Base-by-base conservation (phyloP, 805 yeast genomes). In the Tetrapisispora taiwanensis region DNA sequence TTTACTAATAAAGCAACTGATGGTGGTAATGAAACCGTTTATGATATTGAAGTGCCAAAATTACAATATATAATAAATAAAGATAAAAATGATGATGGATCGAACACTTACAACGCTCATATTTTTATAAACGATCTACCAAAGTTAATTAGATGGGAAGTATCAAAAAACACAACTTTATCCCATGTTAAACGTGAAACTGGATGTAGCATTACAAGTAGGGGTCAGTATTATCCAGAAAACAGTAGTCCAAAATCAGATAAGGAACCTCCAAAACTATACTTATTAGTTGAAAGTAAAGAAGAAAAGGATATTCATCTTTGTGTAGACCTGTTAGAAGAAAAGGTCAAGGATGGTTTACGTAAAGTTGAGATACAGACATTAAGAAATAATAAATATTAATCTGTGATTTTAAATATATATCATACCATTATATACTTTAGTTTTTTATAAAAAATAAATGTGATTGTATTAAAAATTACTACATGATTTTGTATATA, bases 101-200 rank as follows among this genome's bases (percentile, higher is more conserved):
- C 68, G 4, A 67, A 67, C 7, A 66, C 68, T 18, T 86, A 69
- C 64, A 81, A 78, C 50, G 84, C 95, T 0, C 73, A 78, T 30
- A 71, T 90, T 39, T 75, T 77, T 40, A 79, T 90, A 51, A 90
- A 90, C 52, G 97, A 92, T 59, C 69, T 84, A 30, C 95, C 97
- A 0, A 87, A 83, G 55, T 69, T 72, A 22, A 84, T 84, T 0
- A 68, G 95, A 54, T 83, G 94, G 94, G 70, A 69, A 44, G 84
- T 83, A 2, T 77, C 88, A 3, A 81, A 79, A 52, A 73, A 81
- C 30, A 80, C 81, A 1, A 79, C 77, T 37, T 66, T 82, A 33
- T 60, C 75, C 1, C 75, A 75, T 53, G 73, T 88, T 38, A 78
- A 77, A 36, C 95, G 87, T 41, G 67, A 77, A 39, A 80, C 92